Percentiles rank a stretch among this genome's conserved stretches.
phyloP scores from a whole-genome alignment of 129 eudicot genomes.

The Deinandra increscens region DNA sequence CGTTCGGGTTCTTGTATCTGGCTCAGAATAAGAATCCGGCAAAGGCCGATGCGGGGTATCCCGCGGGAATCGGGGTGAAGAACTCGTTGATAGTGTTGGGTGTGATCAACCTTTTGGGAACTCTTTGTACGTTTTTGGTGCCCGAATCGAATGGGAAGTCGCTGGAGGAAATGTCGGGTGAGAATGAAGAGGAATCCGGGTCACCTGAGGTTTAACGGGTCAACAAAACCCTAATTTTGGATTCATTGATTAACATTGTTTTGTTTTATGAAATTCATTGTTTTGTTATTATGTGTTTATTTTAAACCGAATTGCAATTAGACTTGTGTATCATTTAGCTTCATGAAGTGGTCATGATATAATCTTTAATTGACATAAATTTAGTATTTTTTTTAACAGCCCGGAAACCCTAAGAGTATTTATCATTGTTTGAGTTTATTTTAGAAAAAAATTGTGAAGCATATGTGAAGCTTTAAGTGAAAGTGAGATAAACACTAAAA shows the following conservation, averaged over 20 bases:
- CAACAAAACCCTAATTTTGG: background rate
- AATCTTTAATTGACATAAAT: no score
- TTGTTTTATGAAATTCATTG: background rate
- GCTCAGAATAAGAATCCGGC: constrained; percentile 48
- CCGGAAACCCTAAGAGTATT: no score
- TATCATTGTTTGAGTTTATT: no score
- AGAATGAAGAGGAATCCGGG: constrained; percentile 32
- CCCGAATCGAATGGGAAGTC: constrained; percentile 61
- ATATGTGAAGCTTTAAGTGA: no score
- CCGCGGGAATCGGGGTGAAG: constrained; percentile 55
- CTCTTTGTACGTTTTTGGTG: constrained; percentile 48
- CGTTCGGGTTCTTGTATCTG: constrained; percentile 60
- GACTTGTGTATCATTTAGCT: no score
- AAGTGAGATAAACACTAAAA: no score
- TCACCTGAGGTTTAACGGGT: background rate
- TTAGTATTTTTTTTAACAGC: no score
- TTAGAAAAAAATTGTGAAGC: no score
- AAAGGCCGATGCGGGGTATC: constrained; percentile 58
- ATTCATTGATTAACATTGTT: background rate
- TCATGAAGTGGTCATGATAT: no score
- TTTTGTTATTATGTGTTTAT: background rate
- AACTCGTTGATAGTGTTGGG: constrained; percentile 49
- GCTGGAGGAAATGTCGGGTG: constrained; percentile 52
- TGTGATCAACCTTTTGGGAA: constrained; percentile 47
- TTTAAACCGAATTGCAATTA: background rate